phyloP scores from a whole-genome alignment of 2,329 filamentous ascomycete genomes.

The Pseudopithomyces chartarum region DNA sequence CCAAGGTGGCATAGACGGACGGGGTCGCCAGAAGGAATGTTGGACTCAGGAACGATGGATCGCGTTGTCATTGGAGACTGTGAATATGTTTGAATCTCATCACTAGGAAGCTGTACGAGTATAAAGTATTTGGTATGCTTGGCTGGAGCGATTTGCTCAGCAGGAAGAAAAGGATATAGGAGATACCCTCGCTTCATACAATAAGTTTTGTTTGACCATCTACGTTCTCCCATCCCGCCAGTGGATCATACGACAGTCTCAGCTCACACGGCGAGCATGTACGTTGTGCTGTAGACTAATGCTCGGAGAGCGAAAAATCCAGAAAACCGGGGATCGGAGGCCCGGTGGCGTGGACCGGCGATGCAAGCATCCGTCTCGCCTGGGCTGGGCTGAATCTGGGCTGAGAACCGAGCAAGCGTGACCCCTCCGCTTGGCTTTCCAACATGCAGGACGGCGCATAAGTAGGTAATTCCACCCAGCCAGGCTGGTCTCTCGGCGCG shows the following conservation, averaged over 20 bases:
- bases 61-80: neutral
- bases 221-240: neutral
- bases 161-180: constrained; percentile 1
- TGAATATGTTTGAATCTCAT: neutral
- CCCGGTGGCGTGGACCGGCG: neutral
- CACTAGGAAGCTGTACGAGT: too few species aligned
- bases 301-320: neutral
- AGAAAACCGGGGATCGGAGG: neutral
- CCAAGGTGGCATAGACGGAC: constrained; percentile 22
- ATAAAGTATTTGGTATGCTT: neutral
- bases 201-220: neutral
- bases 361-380: neutral
- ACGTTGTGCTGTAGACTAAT: neutral
- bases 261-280: neutral
- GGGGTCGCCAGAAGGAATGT: neutral
- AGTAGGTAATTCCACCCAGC: neutral
- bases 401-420: too few species aligned
- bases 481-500: too few species aligned
- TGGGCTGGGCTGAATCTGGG: neutral
- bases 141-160: neutral
- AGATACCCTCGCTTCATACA: neutral
- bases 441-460: neutral
- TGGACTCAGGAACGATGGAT: neutral
- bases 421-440: neutral
- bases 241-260: neutral